A percentile compares a stretch with the other conserved stretches of the same genome.
These are phyloP conservation scores for Fusarium pseudocircinatum DNA, from an alignment of 2,329 filamentous ascomycete species.

Conservation along the genomic window DNA sequence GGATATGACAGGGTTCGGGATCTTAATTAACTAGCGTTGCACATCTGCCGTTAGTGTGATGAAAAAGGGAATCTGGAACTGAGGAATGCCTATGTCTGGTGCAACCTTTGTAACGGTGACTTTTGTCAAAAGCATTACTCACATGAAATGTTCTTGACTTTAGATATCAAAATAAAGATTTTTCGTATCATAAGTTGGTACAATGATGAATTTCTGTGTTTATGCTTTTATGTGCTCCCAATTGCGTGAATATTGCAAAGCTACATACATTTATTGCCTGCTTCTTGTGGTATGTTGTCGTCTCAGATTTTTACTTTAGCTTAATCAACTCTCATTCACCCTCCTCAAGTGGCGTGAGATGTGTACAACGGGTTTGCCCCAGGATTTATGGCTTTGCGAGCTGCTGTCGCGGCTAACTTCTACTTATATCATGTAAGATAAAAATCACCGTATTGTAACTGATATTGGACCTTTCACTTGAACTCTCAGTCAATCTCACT, in stretches of 20 bases:
- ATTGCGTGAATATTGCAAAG: neutral
- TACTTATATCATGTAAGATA: neutral
- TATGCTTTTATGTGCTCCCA: neutral
- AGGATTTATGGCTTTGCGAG: neutral
- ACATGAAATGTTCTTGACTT: neutral
- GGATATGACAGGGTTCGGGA: constrained; percentile 3
- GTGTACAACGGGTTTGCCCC: neutral
- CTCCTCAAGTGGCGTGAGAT: neutral
- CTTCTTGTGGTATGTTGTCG: neutral
- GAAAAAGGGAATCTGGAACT: neutral
- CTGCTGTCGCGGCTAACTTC: neutral
- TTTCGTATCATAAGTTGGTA: neutral
- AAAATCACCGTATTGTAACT: too few species aligned
- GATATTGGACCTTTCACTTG: neutral
- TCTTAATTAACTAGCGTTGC: constrained; percentile 9
- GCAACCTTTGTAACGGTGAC: neutral
- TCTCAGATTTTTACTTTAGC: neutral
- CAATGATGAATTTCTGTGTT: too few species aligned
- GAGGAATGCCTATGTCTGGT: neutral
- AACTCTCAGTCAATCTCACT: neutral
- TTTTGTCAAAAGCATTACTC: neutral
- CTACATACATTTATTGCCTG: neutral
- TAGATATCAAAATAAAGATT: neutral
- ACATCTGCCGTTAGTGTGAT: constrained; percentile 6
- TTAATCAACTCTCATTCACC: neutral